Base-by-base conservation (phyloP, 768 basidiomycete genomes). In the Boletus insuetus region DNA sequence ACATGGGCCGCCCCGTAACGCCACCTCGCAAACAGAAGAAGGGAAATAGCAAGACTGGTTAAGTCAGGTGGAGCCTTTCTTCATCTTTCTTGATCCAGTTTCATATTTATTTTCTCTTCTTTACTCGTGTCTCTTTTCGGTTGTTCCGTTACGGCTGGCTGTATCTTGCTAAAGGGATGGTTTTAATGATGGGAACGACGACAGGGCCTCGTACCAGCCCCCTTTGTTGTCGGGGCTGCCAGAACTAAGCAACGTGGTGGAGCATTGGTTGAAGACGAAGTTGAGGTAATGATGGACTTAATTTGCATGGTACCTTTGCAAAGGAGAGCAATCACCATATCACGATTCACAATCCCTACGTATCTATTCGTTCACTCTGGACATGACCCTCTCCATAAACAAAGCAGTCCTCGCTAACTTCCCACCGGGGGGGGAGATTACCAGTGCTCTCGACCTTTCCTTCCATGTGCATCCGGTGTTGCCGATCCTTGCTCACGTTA, bases 21-120 rank as follows among this genome's bases (percentile, higher is more conserved):
- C 94, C 94, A 59, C 95, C 95, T 58, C 91, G 95, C 74, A 97
- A 96, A 81, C 86, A 87, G 77, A 96, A 94, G 89, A 95, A 95
- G 85, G 94, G 94, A 81, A 91, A 89, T 64, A 84, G 78, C 77
- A 91, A 90, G 81, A 82, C 76, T 69, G 73, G 74, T 56, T 75
- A 37, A 73, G 70, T 57, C 51, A 61, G 69, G 58, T 61, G 60
- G 64, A 60, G 59, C 63, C 8, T 38, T 50, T 31, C 51, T 58
- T 62, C 59, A 61, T 70, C 69, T 63, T 56, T 59, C 63, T 67
- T 66, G 60, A 46, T 50, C 59, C 65, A 53, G 57, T 51, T 51
- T 45, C 60, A 13, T 70, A 61, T 71, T 71, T 69, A 67, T 67
- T 67, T 59, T 71, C 59, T 58, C 53, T 64, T 60, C 58, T 59